A percentile compares a stretch with the other conserved stretches of the same genome.
phyloP scores from a whole-genome alignment of 371 early-diverging fungal genomes.

The Synchytrium microbalum region DNA sequence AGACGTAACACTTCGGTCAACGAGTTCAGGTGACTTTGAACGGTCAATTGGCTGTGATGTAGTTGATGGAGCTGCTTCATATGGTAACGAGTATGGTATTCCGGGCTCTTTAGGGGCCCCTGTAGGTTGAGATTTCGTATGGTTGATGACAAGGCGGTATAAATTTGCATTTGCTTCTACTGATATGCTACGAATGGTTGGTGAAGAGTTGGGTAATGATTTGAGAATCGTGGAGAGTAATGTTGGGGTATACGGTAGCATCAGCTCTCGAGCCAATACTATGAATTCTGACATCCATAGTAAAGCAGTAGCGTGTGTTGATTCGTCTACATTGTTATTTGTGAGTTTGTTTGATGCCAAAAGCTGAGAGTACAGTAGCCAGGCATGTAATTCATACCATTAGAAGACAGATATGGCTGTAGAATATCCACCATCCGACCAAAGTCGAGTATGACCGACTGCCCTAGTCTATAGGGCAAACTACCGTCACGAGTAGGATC shows the following conservation, averaged over 20 bases:
- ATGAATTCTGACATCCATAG: constrained; percentile 84
- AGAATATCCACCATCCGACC: constrained; percentile 69
- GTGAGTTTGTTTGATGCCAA: no score
- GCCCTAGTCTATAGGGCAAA: constrained; percentile 50
- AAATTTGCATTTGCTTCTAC: constrained; percentile 65
- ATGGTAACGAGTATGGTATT: no score
- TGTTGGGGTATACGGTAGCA: constrained; percentile 66
- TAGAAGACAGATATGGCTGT: constrained; percentile 65
- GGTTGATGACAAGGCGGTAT: constrained; percentile 59
- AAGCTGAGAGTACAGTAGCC: constrained; percentile 1
- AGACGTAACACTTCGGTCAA: no score
- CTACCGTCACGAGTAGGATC: constrained; percentile 11
- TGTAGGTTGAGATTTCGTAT: constrained; percentile 12
- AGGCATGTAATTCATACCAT: constrained; percentile 24
- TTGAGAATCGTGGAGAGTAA: constrained; percentile 74
- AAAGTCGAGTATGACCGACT: constrained; percentile 69
- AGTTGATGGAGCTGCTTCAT: no score
- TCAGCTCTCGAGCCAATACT: constrained; percentile 60
- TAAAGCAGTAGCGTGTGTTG: constrained; percentile 77
- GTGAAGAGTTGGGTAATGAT: constrained; percentile 64
- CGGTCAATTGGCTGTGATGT: background rate
- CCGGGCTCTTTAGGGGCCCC: background rate
- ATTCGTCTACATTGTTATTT: constrained; percentile 70
- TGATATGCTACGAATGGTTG: constrained; percentile 58
- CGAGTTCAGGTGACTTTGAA: no score